Evolutionary conservation across 352 stramenopile species (phyloP).

Genomic region (Pythium inflatum): DNA sequence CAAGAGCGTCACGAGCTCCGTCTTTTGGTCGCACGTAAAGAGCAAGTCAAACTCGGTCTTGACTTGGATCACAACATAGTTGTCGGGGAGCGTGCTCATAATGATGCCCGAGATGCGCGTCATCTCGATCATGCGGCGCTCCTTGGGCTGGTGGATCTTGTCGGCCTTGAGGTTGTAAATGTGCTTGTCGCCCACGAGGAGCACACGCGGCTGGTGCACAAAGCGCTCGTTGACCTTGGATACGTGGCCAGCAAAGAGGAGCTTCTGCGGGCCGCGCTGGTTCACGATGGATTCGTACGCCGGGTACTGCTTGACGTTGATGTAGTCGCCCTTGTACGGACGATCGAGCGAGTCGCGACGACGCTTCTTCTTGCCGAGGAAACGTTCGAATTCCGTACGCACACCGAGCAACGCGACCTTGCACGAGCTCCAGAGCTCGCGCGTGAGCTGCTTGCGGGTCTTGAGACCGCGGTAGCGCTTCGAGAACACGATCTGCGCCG

Average conservation of each 20-base stretch:
- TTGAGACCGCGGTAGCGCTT: constrained; percentile 78
- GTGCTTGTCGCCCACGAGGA: constrained; percentile 74
- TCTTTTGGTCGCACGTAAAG: constrained; percentile 77
- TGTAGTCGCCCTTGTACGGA: constrained; percentile 78
- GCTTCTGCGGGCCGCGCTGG: constrained; percentile 56
- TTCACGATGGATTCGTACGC: constrained; percentile 70
- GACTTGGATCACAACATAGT: constrained; percentile 80
- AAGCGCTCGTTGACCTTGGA: constrained; percentile 87
- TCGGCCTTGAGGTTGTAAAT: constrained; percentile 88
- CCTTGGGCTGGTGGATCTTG: constrained; percentile 84
- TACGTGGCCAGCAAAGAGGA: constrained; percentile 72
- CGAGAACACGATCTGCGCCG: constrained; percentile 73
- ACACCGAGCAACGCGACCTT: constrained; percentile 77
- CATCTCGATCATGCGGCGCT: constrained; percentile 70
- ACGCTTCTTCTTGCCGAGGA: constrained; percentile 85
- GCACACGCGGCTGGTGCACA: constrained; percentile 73
- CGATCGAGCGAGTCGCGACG: constrained; percentile 80
- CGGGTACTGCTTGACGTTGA: constrained; percentile 71
- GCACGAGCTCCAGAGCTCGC: constrained; percentile 70
- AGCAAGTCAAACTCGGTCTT: constrained; percentile 79
- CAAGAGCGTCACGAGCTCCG: constrained; percentile 75
- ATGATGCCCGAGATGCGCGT: constrained; percentile 58
- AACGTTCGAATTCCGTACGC: constrained; percentile 84
- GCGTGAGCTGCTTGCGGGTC: constrained; percentile 71
- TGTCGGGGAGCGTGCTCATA: constrained; percentile 81